Conservation (phyloP, 257 asterid species). For the Scutellaria baicalensis region DNA sequence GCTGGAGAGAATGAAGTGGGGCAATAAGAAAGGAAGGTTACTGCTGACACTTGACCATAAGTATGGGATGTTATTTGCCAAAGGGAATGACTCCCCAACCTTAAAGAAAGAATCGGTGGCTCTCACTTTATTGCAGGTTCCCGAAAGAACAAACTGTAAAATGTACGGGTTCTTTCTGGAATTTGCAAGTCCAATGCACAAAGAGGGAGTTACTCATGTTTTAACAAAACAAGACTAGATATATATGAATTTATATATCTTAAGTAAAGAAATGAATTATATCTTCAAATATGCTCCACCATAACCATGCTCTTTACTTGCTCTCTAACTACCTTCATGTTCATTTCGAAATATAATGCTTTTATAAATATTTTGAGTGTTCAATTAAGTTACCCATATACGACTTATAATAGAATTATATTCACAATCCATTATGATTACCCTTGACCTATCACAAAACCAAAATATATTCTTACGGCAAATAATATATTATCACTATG, state of each 20-base stretch:
- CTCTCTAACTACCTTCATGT: neutral
- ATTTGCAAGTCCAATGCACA: constrained; percentile 31
- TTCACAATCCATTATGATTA: too few species aligned
- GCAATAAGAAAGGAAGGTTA: constrained; percentile 12
- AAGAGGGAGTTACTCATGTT: neutral
- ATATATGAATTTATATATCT: neutral
- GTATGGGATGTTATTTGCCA: constrained; percentile 27
- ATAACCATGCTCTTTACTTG: neutral
- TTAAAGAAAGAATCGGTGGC: constrained; percentile 8
- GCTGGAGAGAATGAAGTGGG: constrained; percentile 15
- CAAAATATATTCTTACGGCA: too few species aligned
- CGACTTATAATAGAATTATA: too few species aligned
- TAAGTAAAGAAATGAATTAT: constrained; percentile 7
- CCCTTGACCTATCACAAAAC: too few species aligned
- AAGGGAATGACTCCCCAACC: constrained; percentile 33
- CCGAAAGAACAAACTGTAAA: constrained; percentile 62
- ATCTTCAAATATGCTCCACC: neutral
- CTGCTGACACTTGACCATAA: constrained; percentile 16
- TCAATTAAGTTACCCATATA: too few species aligned
- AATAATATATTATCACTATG: too few species aligned
- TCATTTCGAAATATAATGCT: neutral
- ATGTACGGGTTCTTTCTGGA: constrained; percentile 58
- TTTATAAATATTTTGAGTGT: too few species aligned
- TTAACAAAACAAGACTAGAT: neutral
- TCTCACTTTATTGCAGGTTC: constrained; percentile 38